Percentiles rank a stretch among this genome's conserved stretches.
Conservation (phyloP, 2,329 filamentous ascomycete genomes). For the Calonectria multiphialidica region DNA sequence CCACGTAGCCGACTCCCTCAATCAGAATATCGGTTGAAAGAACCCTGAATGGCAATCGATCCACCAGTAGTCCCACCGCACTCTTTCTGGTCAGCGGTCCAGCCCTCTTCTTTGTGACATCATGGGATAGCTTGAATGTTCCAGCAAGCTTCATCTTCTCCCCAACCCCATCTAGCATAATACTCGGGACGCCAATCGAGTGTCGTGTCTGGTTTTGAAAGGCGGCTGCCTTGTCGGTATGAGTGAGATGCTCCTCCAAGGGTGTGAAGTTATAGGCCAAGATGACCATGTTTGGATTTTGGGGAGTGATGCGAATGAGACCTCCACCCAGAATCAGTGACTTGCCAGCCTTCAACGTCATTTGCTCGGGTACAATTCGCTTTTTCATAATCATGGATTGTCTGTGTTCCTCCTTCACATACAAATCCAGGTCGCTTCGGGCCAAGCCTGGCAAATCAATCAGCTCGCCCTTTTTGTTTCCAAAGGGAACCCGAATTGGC, state of each 20-base stretch:
- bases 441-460: slow-evolving; percentile 92
- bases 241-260: slow-evolving; percentile 80
- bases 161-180: slow-evolving; percentile 70
- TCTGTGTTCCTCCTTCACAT: slow-evolving; percentile 76
- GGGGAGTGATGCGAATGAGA: slow-evolving; percentile 87
- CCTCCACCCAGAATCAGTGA: slow-evolving; percentile 85
- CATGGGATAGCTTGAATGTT: slow-evolving; percentile 79
- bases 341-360: slow-evolving; percentile 79
- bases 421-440: slow-evolving; percentile 77
- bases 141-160: slow-evolving; percentile 77
- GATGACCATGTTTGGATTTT: slow-evolving; percentile 70
- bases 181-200: slow-evolving; percentile 69
- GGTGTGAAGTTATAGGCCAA: slow-evolving; percentile 91
- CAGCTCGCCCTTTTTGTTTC: slow-evolving; percentile 86
- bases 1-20: slow-evolving; percentile 94
- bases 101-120: slow-evolving; percentile 84
- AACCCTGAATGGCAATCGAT: slow-evolving; percentile 82
- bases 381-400: slow-evolving; percentile 81
- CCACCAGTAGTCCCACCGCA: slow-evolving; percentile 72
- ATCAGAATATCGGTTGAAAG: slow-evolving; percentile 87
- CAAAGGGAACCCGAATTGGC: slow-evolving; percentile 93
- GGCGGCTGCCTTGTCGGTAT: slow-evolving; percentile 81
- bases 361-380: slow-evolving; percentile 79
- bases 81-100: slow-evolving; percentile 77
- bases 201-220: slow-evolving; percentile 76